Conservation (phyloP, 179 eudicot genomes). For the Spergularia azorica region DNA sequence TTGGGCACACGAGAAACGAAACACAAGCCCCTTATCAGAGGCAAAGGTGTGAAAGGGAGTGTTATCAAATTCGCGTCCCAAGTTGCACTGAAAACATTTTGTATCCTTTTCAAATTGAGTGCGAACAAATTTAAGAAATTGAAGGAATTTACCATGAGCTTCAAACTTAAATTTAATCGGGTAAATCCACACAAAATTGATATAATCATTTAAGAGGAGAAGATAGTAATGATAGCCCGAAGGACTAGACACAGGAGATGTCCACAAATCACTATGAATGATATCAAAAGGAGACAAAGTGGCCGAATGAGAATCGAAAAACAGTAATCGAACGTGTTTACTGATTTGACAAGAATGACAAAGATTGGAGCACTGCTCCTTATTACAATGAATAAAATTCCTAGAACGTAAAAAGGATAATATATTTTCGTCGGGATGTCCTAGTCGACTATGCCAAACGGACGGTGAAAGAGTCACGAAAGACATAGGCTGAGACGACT, state of each 20-base stretch:
- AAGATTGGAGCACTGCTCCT: background rate
- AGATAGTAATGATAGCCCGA: background rate
- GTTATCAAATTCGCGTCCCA: background rate
- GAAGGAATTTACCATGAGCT: background rate
- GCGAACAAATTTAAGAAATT: background rate
- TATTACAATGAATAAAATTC: background rate
- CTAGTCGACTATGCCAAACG: background rate
- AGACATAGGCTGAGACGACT: too few relatives aligned
- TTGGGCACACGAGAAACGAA: background rate
- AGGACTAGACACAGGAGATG: background rate
- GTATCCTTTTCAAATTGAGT: background rate
- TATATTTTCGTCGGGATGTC: background rate
- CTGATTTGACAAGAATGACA: background rate
- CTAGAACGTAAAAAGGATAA: background rate
- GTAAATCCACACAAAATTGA: background rate
- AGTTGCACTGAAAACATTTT: background rate
- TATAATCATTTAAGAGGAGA: background rate
- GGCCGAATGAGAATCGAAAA: background rate
- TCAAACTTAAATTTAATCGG: background rate
- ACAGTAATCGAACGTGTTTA: background rate
- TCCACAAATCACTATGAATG: background rate
- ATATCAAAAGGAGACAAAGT: background rate
- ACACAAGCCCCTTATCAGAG: background rate
- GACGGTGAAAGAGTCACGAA: too few relatives aligned
- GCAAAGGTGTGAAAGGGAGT: background rate